Conservation (phyloP, 441 rosid species). For the Populus tomentosa region DNA sequence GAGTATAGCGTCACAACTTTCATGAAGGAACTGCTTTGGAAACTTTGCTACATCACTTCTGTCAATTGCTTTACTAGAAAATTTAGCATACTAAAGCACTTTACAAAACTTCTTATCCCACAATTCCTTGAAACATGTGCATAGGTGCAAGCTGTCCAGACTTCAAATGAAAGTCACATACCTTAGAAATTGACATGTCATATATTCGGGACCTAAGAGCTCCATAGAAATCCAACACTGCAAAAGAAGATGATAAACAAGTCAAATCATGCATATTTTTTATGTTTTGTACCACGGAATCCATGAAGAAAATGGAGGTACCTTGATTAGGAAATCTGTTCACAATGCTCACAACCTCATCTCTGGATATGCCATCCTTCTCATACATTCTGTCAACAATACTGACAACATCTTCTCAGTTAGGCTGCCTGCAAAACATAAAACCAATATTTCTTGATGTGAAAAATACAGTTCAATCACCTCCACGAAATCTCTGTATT, state of each 20-base stretch:
- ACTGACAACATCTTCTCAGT: slow-evolving; percentile 71
- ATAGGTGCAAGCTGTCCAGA: not conserved
- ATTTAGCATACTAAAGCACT: too few relatives aligned
- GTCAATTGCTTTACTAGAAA: too few relatives aligned
- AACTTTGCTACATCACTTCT: too few relatives aligned
- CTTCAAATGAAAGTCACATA: slow-evolving; percentile 18
- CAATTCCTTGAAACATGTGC: too few relatives aligned
- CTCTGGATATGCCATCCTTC: slow-evolving; percentile 73
- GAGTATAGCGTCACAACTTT: not conserved
- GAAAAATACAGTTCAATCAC: slow-evolving; percentile 13
- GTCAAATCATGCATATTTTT: not conserved
- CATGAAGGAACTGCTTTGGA: too few relatives aligned
- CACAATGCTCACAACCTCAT: slow-evolving; percentile 64
- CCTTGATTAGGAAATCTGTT: slow-evolving; percentile 90
- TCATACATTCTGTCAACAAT: slow-evolving; percentile 84
- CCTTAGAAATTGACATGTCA: slow-evolving; percentile 81
- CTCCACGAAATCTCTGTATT: not conserved
- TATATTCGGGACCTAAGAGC: slow-evolving; percentile 89
- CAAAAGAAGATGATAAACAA: not conserved
- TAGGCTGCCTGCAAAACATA: slow-evolving; percentile 71
- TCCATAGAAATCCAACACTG: slow-evolving; percentile 96
- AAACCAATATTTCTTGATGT: slow-evolving; percentile 13
- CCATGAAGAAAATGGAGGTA: slow-evolving; percentile 17
- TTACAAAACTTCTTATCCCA: too few relatives aligned
- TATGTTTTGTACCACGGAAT: not conserved